phyloP scores from a whole-genome alignment of 371 early-diverging fungal genomes.

The Haplosporangium sp. region DNA sequence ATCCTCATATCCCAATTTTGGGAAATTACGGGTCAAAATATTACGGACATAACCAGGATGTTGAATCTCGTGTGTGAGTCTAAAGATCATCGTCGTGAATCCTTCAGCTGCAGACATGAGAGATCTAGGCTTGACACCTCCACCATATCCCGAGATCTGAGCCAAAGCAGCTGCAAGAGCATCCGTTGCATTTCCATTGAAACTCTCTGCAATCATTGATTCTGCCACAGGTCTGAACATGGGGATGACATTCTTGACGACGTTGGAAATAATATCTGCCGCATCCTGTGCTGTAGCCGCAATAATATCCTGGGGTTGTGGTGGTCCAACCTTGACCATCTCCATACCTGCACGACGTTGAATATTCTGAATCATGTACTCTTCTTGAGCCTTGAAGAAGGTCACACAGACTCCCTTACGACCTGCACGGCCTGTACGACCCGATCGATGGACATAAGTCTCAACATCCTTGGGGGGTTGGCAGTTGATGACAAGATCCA shows the following conservation, averaged over 20 bases:
- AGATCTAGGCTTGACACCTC: slow-evolving; percentile 84
- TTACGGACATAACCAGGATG: slow-evolving; percentile 86
- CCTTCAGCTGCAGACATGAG: slow-evolving; percentile 85
- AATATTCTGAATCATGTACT: slow-evolving; percentile 80
- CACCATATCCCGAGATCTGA: slow-evolving; percentile 84
- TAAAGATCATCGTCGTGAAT: slow-evolving; percentile 80
- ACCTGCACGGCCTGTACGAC: slow-evolving; percentile 98
- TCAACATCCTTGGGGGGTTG: slow-evolving; percentile 96
- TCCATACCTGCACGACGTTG: slow-evolving; percentile 81
- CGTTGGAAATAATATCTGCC: slow-evolving; percentile 73
- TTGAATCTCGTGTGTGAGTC: slow-evolving; percentile 70
- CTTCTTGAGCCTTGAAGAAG: slow-evolving; percentile 89
- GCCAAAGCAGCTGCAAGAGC: slow-evolving; percentile 89
- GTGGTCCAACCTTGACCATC: slow-evolving; percentile 85
- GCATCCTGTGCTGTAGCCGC: slow-evolving; percentile 81
- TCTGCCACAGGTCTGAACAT: slow-evolving; percentile 82
- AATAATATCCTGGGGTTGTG: slow-evolving; percentile 90
- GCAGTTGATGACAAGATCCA: slow-evolving; percentile 97
- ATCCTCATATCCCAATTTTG: slow-evolving; percentile 75
- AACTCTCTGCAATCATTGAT: slow-evolving; percentile 68
- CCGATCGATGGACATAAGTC: slow-evolving; percentile 96
- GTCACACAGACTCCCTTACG: slow-evolving; percentile 92
- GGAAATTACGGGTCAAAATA: slow-evolving; percentile 77
- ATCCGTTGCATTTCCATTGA: slow-evolving; percentile 69
- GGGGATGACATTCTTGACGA: slow-evolving; percentile 78